Conservation (phyloP, 371 early-diverging fungal genomes). For the Mortierella sp. region DNA sequence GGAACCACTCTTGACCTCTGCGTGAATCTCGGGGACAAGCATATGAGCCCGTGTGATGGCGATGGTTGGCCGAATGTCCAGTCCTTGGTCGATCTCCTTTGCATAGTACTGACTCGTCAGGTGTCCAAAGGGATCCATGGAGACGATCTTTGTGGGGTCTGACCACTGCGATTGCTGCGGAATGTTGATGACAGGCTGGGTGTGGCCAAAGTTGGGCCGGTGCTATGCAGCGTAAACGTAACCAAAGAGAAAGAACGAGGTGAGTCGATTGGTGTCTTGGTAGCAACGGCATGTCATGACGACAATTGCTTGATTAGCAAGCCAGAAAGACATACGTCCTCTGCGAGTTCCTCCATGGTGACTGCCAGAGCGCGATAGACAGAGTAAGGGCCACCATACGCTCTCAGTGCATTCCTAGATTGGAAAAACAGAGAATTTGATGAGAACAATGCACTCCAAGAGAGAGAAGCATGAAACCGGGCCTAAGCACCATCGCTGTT, state of each 20-base stretch:
- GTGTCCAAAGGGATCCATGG: constrained; percentile 96
- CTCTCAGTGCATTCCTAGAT: constrained; percentile 90
- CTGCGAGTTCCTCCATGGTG: constrained; percentile 90
- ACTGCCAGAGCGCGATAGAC: constrained; percentile 94
- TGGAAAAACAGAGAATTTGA: constrained; percentile 10
- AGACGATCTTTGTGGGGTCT: constrained; percentile 93
- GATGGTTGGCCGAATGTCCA: constrained; percentile 94
- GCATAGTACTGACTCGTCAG: constrained; percentile 73
- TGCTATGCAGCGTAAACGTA: constrained; percentile 61
- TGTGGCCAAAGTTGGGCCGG: constrained; percentile 90
- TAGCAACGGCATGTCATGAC: background rate
- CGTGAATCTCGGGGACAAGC: constrained; percentile 93
- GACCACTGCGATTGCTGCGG: constrained; percentile 91
- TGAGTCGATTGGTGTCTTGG: background rate
- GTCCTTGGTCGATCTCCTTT: constrained; percentile 75
- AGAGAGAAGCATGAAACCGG: background rate
- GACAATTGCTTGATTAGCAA: background rate
- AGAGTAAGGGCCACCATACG: constrained; percentile 95
- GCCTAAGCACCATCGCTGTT: no score
- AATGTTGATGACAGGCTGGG: constrained; percentile 88
- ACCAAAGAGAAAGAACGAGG: background rate
- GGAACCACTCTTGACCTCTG: constrained; percentile 72
- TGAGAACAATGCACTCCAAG: background rate
- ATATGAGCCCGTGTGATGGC: constrained; percentile 97
- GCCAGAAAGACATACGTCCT: constrained; percentile 38